Conservation (phyloP, 108 stramenopile genomes). For the Aureococcus anophagefferens region DNA sequence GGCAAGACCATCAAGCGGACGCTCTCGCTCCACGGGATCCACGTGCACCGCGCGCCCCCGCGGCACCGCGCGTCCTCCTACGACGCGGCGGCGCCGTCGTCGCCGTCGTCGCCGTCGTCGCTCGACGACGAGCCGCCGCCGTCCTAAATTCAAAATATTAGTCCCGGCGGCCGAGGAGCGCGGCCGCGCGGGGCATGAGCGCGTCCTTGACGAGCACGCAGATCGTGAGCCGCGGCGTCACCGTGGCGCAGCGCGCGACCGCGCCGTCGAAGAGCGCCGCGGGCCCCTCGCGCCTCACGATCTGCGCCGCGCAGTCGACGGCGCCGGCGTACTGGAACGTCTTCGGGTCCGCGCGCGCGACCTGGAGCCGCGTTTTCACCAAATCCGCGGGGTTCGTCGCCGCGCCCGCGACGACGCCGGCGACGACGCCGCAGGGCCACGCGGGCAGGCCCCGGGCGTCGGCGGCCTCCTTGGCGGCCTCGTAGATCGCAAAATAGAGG, state of each 20-base stretch:
- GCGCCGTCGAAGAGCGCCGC: slow-evolving; percentile 24
- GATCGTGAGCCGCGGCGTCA: not conserved
- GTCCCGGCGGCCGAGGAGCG: too few relatives aligned
- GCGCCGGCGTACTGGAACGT: slow-evolving; percentile 31
- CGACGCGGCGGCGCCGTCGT: too few relatives aligned
- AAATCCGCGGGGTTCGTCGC: not conserved
- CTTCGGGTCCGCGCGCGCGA: slow-evolving; percentile 17
- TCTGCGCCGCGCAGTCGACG: slow-evolving; percentile 30
- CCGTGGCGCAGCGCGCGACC: not conserved
- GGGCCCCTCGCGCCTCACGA: slow-evolving; percentile 30
- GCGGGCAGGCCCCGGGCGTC: slow-evolving; percentile 3
- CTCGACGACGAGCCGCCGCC: too few relatives aligned
- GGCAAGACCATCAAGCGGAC: too few relatives aligned
- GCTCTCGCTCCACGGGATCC: too few relatives aligned
- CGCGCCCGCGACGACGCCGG: not conserved
- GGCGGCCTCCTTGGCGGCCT: not conserved
- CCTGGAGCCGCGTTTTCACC: slow-evolving; percentile 8
- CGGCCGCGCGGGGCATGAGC: not conserved
- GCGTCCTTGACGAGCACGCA: not conserved
- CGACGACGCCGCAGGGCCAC: slow-evolving; percentile 10
- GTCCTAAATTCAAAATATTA: too few relatives aligned
- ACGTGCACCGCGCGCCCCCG: too few relatives aligned
- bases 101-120: too few relatives aligned
- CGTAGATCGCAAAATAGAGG: not conserved
- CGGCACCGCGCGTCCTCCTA: too few relatives aligned